These are phyloP conservation scores for Grosmannia clavigera DNA, from an alignment of 2,329 filamentous ascomycete species.

Conservation along the genomic window DNA sequence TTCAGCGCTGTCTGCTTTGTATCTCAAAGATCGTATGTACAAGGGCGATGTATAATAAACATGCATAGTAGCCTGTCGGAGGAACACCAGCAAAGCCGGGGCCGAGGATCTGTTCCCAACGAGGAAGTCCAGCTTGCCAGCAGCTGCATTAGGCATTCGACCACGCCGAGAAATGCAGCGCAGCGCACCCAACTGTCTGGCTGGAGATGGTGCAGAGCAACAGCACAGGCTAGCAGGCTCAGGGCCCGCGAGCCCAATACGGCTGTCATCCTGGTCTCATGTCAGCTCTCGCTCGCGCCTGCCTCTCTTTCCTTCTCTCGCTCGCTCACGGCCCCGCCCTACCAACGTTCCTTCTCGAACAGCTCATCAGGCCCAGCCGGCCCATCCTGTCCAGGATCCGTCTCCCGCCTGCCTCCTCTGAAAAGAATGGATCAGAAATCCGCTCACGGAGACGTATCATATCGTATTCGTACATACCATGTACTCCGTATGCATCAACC, in stretches of 20 bases:
- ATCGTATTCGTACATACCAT: not conserved
- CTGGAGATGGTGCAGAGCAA: not conserved
- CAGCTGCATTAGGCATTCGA: not conserved
- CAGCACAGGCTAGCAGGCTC: not conserved
- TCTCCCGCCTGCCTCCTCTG: not conserved
- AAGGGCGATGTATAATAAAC: not conserved
- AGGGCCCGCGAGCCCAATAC: not conserved
- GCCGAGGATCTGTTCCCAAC: not conserved
- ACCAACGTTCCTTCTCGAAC: not conserved
- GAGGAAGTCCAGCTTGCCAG: not conserved
- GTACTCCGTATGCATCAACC: not conserved
- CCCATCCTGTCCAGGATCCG: not conserved
- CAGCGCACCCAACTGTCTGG: not conserved
- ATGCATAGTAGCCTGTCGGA: too few species aligned
- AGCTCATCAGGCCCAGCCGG: not conserved
- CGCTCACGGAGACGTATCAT: not conserved
- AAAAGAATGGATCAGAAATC: not conserved
- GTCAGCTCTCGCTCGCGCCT: not conserved
- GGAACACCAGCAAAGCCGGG: not conserved
- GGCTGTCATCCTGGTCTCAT: not conserved
- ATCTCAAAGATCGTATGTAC: not conserved
- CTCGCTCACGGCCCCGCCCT: not conserved
- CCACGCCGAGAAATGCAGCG: not conserved
- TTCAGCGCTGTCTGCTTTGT: not conserved
- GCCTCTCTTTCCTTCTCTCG: not conserved